Base-by-base conservation (phyloP, 2,329 filamentous ascomycete species). In the Hortaea sp. region DNA sequence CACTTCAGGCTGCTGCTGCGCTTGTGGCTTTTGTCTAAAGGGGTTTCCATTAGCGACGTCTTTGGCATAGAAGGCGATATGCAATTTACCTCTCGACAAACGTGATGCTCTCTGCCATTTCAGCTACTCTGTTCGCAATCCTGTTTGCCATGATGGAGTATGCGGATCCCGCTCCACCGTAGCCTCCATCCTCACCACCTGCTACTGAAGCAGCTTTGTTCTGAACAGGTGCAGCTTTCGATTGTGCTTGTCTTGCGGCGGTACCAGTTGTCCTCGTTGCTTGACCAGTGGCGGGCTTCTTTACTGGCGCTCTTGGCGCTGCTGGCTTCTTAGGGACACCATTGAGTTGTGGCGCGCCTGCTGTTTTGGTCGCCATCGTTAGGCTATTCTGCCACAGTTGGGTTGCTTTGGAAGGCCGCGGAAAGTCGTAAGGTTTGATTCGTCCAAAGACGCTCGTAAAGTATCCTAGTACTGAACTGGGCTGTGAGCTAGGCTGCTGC, bases 91-190 rank as follows among this genome's bases (percentile, higher is more conserved):
- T 67, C 58, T 73, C 70, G 39, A 72, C 68, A 50, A 74, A 72
- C 11, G 71, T 73, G 53, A 72, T 70, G 60, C 71, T 73, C 61
- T 74, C 71, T 6, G 71, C 71, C 69, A 74, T 72, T 54, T 74
- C 71, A 5, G 69, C 71, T 9, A 74, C 70, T 40, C 71, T 64
- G 57, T 74, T 74, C 39, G 70, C 69, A 50, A 74, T 72, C 38
- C 71, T 55, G 39, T 64, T 66, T 6, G 69, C 70, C 71, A 74
- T 74, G 58, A 74, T 73, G 40, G 67, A 68, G 60, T 73, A 74
- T 32, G 71, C 68, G 31, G 69, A 72, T 35, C 66, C 58, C 11
- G 61, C 57, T 12, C 58, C 61, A 37, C 54, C 52, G 4, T 35
- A 9, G 34, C 49, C 49, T 12, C 50, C 48, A 47, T 51, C 42